Evolutionary conservation across 2,329 filamentous ascomycete genomes (phyloP).

Genomic region (Monosporascus sp.): DNA sequence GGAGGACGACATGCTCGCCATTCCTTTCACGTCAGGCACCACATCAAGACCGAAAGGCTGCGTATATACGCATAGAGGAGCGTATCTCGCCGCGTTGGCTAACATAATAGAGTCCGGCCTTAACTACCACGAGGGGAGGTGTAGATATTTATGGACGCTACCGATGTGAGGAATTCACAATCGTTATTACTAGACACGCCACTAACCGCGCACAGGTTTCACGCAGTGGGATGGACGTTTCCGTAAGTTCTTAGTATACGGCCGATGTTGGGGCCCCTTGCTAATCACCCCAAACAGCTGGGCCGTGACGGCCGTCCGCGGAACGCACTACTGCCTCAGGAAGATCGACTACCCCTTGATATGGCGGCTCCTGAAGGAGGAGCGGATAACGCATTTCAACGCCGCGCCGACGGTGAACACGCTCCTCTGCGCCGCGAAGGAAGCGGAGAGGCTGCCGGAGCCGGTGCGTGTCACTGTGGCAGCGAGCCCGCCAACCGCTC

Average conservation of each 20-base stretch:
- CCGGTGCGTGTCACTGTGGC: constrained; percentile 87
- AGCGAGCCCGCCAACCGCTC: constrained; percentile 80
- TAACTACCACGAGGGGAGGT: constrained; percentile 63
- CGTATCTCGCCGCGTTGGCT: constrained; percentile 76
- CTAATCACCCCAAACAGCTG: constrained; percentile 38
- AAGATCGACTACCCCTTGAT: constrained; percentile 95
- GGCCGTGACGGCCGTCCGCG: constrained; percentile 86
- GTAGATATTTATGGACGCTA: constrained; percentile 84
- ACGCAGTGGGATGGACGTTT: constrained; percentile 75
- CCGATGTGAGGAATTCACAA: constrained; percentile 65
- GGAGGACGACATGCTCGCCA: constrained; percentile 77
- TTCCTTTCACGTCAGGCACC: constrained; percentile 92
- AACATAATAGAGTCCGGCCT: constrained; percentile 88
- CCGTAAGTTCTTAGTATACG: constrained; percentile 36
- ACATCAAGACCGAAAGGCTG: constrained; percentile 91
- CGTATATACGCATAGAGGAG: constrained; percentile 81
- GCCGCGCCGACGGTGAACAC: constrained; percentile 97
- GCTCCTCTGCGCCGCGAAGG: constrained; percentile 72
- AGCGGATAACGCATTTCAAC: constrained; percentile 90
- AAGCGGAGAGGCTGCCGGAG: constrained; percentile 63
- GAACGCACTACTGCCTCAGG: constrained; percentile 89
- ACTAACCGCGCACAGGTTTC: constrained; percentile 41
- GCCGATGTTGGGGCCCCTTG: too few relatives aligned
- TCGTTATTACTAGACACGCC: background rate
- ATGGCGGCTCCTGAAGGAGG: constrained; percentile 80